Base-by-base conservation (phyloP, 2,329 filamentous ascomycete genomes). In the Trichophyton equinum region DNA sequence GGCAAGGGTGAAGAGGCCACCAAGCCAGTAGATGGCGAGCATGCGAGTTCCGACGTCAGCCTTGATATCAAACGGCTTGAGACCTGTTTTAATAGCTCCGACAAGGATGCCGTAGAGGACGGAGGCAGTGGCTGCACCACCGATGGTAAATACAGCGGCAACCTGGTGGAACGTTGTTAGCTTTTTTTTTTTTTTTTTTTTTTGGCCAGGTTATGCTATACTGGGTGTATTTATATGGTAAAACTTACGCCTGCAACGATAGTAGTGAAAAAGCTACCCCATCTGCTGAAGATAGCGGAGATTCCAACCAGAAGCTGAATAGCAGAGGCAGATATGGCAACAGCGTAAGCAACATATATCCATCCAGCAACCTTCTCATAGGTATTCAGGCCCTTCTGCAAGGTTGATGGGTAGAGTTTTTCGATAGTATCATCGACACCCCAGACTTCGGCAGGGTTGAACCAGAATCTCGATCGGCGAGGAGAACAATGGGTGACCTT, bases 261-360 rank as follows among this genome's bases (percentile, higher is more conserved):
- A 73, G 87, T 95, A 49, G 89, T 95, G 62, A 90, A 75, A 73
- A 94, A 89, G 59, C 88, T 91, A 58, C 92, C 85, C 76, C 83
- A 85, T 65, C 90, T 84, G 63, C 86, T 90, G 82, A 86, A 95
- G 74, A 88, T 87, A 64, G 91, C 87, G 64, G 92, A 86, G 70
- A 95, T 78, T 64, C 91, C 91, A 55, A 95, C 76, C 51, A 94
- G 64, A 62, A 96, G 80, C 73, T 91, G 88, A 27, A 85, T 74
- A 47, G 79, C 81, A 5, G 92, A 88, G 18, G 84, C 79, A 64
- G 85, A 74, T 67, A 91, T 81, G 58, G 89, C 85, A 64, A 90
- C 80, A 67, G 90, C 79, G 73, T 91, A 96, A 64, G 86, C 85
- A 63, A 92, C 81, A 74, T 91, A 85, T 73, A 92, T 91, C 87